Evolutionary conservation across 2,329 filamentous ascomycete genomes (phyloP).

Genomic region (Pyrenophora seminiperda): DNA sequence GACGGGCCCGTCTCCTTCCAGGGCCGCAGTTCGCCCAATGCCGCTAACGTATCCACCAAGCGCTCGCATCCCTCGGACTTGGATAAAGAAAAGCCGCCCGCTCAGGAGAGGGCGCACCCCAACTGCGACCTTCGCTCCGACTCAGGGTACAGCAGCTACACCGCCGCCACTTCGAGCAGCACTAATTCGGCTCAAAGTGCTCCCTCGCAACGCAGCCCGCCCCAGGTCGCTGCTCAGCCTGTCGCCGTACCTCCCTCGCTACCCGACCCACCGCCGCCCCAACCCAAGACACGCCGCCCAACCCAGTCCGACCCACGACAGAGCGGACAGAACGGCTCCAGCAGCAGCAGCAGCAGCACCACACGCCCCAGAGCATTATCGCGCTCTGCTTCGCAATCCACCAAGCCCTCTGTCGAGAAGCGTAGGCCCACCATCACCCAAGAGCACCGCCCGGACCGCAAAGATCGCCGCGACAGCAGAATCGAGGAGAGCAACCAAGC

Average conservation of each 20-base stretch:
- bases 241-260: neutral
- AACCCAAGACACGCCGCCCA: conserved; percentile 27
- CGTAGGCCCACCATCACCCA: conserved; percentile 24
- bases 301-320: conserved; percentile 17
- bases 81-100: conserved; percentile 38
- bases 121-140: conserved; percentile 61
- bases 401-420: conserved; percentile 20
- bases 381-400: conserved; percentile 33
- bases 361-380: conserved; percentile 32
- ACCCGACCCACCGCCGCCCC: conserved; percentile 16
- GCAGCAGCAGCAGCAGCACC: conserved; percentile 16
- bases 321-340: conserved; percentile 19
- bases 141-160: conserved; percentile 67
- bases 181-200: conserved; percentile 57
- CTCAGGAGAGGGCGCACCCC: conserved; percentile 28
- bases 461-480: conserved; percentile 18
- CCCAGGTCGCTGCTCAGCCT: conserved; percentile 18
- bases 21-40: conserved; percentile 53
- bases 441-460: conserved; percentile 11
- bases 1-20: conserved; percentile 35
- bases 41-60: conserved; percentile 58
- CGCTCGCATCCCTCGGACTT: conserved; percentile 50
- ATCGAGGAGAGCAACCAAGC: conserved; percentile 44
- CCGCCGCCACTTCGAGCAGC: conserved; percentile 58
- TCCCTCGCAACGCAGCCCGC: conserved; percentile 37